Evolutionary conservation across 371 early-diverging fungal genomes (phyloP), one percentile per base, ranked within the genome.

Genomic region (Fennellomyces sp.): DNA sequence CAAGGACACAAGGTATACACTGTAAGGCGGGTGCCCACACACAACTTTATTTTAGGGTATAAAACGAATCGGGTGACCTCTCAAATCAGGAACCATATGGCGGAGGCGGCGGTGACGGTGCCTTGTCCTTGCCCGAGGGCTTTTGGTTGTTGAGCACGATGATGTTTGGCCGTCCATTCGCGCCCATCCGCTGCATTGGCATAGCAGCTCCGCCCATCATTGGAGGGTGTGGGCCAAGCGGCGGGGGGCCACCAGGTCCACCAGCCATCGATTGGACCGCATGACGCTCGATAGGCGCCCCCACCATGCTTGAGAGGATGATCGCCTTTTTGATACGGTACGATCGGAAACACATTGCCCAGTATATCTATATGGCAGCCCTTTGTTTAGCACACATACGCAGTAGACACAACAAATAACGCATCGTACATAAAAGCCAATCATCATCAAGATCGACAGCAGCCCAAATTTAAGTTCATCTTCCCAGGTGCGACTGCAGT

Each of bases 141-240:
- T 64, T 60, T 51, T 60, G 45, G 36, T 69, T 69, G 28, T 64
- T 61, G 12, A 70, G 50, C 2, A 70, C 66, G 49, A 70, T 66
- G 23, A 70, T 48, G 27, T 70, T 66, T 13, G 63, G 57, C 10
- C 61, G 58, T 0, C 45, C 45, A 23, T n/a, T 21, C 3, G 45
- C 23, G 2, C 45, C 45, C 45, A 45, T 45, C 23, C 21, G 4
- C 8, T 45, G 45, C 45, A 45, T 45, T 23, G 45, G 45, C 45
- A 45, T 45, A 23, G 23, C 45, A 23, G 23, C 45, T 23, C 45
- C 45, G 5, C n/a, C 1, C 39, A 39, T 39, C 39, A 39, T 39
- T 50, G 31, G 31, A 6, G 13, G 51, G 27, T 27, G 17, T 31
- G 23, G 28, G 2, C 19, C 41, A 17, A 35, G 47, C 11, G 47